Conservation (phyloP, 2,329 filamentous ascomycete genomes). For the Colletotrichum ledebouriae region DNA sequence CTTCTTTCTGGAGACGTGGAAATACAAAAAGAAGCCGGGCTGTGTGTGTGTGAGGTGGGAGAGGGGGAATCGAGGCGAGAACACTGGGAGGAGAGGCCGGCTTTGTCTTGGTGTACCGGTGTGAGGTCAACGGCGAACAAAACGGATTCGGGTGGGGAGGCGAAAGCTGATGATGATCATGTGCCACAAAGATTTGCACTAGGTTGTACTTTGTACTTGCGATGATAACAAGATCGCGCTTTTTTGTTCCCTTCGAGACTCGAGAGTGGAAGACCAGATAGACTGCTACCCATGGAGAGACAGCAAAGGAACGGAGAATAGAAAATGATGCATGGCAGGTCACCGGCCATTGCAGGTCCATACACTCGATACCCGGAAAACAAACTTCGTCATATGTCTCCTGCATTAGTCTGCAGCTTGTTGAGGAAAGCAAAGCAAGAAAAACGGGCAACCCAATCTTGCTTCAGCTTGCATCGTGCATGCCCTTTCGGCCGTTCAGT, state of each 20-base stretch:
- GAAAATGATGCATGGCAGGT: background rate
- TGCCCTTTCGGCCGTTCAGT: slow-evolving; percentile 8
- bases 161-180: slow-evolving; percentile 2
- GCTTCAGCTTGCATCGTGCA: slow-evolving; percentile 18
- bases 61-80: slow-evolving; percentile 7
- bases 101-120: slow-evolving; percentile 18
- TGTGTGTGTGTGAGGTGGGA: background rate
- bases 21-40: background rate
- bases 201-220: slow-evolving; percentile 17
- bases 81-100: slow-evolving; percentile 23
- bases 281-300: slow-evolving; percentile 8
- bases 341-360: background rate
- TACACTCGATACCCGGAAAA: slow-evolving; percentile 3
- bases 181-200: slow-evolving; percentile 1
- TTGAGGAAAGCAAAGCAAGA: slow-evolving; percentile 15
- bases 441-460: slow-evolving; percentile 7
- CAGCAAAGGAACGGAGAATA: slow-evolving; percentile 8
- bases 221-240: background rate
- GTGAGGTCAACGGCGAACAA: slow-evolving; percentile 22
- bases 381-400: slow-evolving; percentile 2
- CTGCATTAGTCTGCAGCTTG: slow-evolving; percentile 15
- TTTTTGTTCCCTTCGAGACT: background rate
- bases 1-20: background rate
- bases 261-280: slow-evolving; percentile 8
- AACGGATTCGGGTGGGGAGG: background rate